Conservation (phyloP, 345 rosid genomes). For the Rubroshorea leprosula region DNA sequence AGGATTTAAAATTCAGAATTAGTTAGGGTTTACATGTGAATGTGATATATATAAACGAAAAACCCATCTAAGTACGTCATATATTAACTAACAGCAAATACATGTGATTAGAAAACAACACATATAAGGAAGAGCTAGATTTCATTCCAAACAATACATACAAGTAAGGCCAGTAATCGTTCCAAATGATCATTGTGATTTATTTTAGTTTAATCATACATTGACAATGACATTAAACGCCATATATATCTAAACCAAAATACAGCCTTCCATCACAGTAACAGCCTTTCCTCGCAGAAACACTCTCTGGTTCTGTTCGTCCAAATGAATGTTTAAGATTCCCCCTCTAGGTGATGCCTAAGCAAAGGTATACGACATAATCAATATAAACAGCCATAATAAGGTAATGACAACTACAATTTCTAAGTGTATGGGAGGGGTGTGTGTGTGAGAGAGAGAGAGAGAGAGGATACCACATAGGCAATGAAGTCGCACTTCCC, state of each 20-base stretch:
- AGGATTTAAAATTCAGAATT: too few relatives aligned
- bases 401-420: background rate
- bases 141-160: too few relatives aligned
- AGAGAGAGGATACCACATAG: constrained; percentile 34
- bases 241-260: constrained; percentile 38
- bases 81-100: too few relatives aligned
- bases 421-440: too few relatives aligned
- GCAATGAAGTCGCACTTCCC: constrained; percentile 58
- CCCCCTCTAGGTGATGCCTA: constrained; percentile 72
- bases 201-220: too few relatives aligned
- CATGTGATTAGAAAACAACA: too few relatives aligned
- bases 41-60: too few relatives aligned
- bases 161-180: too few relatives aligned
- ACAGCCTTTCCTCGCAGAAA: constrained; percentile 59
- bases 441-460: background rate
- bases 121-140: too few relatives aligned
- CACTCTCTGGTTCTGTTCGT: constrained; percentile 48
- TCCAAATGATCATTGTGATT: too few relatives aligned
- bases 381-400: background rate
- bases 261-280: constrained; percentile 58
- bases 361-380: background rate
- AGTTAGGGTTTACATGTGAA: too few relatives aligned
- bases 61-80: too few relatives aligned
- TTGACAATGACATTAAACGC: background rate
- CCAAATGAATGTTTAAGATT: constrained; percentile 39